phyloP scores from a whole-genome alignment of 2,329 filamentous ascomycete genomes.

The Trichoderma oligosporum region DNA sequence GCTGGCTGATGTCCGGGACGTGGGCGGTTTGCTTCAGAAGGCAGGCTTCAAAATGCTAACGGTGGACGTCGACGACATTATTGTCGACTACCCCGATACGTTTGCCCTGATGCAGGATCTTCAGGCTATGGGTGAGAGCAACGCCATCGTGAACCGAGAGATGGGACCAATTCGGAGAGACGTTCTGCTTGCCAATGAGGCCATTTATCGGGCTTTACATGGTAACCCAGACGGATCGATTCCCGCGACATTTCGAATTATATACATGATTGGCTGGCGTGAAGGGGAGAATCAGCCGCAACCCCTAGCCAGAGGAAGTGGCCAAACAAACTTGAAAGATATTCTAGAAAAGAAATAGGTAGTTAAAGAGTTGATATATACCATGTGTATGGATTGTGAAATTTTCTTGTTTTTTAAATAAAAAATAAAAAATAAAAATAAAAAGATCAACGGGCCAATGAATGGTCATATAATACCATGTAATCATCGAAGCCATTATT shows the following conservation, averaged over 20 bases:
- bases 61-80: slow-evolving; percentile 94
- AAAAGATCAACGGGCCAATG: background rate
- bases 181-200: slow-evolving; percentile 80
- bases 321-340: slow-evolving; percentile 84
- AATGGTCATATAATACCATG: background rate
- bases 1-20: slow-evolving; percentile 84
- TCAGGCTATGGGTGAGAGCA: slow-evolving; percentile 94
- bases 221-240: slow-evolving; percentile 72
- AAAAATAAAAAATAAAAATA: too few relatives aligned
- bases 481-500: background rate
- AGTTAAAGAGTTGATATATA: background rate
- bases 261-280: slow-evolving; percentile 99
- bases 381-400: background rate
- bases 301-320: slow-evolving; percentile 78
- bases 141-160: slow-evolving; percentile 82
- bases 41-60: slow-evolving; percentile 95
- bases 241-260: slow-evolving; percentile 89
- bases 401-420: background rate
- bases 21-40: slow-evolving; percentile 79
- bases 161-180: slow-evolving; percentile 74
- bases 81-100: slow-evolving; percentile 87
- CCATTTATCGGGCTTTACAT: slow-evolving; percentile 83
- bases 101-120: slow-evolving; percentile 92
- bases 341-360: slow-evolving; percentile 54
- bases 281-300: slow-evolving; percentile 73